phyloP scores from a whole-genome alignment of 179 eudicot species.

The Patellifolia procumbens region DNA sequence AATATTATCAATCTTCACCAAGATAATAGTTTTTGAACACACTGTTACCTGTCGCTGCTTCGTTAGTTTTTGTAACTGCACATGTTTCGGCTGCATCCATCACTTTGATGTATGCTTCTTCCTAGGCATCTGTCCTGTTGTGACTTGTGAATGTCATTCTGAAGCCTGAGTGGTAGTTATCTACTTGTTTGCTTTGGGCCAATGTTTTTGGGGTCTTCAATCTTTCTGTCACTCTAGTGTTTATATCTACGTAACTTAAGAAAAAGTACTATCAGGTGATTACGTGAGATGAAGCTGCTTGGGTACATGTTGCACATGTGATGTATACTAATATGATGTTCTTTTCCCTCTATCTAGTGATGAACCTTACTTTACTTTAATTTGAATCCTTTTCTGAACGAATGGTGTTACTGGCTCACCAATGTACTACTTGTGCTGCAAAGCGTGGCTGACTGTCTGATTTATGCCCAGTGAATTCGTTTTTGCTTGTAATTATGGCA shows the following conservation, averaged over 20 bases:
- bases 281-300: background rate
- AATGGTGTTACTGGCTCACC: too few species aligned
- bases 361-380: too few species aligned
- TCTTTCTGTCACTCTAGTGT: background rate
- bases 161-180: background rate
- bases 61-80: background rate
- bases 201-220: background rate
- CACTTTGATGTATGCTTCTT: background rate
- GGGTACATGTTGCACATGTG: background rate
- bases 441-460: too few species aligned
- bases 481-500: too few species aligned
- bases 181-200: background rate
- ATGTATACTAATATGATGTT: too few species aligned
- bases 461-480: too few species aligned
- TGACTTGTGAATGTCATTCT: background rate
- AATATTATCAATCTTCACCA: background rate
- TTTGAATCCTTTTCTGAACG: too few species aligned
- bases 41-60: background rate
- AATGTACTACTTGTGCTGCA: too few species aligned
- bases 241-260: background rate
- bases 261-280: background rate
- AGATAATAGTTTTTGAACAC: background rate
- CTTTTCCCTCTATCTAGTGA: too few species aligned
- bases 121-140: background rate
- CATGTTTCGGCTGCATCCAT: background rate